Evolutionary conservation across 345 rosid species (phyloP).

Genomic region (Camelina laxa): DNA sequence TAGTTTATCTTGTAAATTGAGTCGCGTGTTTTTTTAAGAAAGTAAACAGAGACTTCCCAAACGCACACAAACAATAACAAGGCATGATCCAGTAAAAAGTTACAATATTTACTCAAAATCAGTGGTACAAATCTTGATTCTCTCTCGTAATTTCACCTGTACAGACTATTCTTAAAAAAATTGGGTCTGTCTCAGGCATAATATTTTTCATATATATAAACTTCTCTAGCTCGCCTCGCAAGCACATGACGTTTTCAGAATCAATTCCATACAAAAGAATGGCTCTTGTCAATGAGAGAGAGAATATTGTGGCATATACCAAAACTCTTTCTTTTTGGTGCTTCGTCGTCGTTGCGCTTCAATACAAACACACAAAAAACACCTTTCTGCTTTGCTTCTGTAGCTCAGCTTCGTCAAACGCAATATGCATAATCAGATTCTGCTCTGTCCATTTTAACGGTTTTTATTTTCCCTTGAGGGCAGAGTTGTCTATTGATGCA

Average conservation of each 20-base stretch:
- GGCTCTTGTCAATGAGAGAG: constrained; percentile 24
- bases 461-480: constrained; percentile 53
- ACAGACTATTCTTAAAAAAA: constrained; percentile 3
- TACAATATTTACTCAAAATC: constrained; percentile 32
- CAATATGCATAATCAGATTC: background rate
- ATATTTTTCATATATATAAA: background rate
- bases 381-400: constrained; percentile 44
- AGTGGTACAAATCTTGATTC: constrained; percentile 7
- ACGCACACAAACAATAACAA: constrained; percentile 4
- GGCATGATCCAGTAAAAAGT: background rate
- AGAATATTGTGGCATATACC: background rate
- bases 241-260: constrained; percentile 21
- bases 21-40: no score
- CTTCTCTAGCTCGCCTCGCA: constrained; percentile 20
- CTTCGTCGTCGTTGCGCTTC: constrained; percentile 3
- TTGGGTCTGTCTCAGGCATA: constrained; percentile 20
- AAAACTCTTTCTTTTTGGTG: constrained; percentile 20
- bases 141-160: background rate
- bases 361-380: background rate
- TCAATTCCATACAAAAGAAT: constrained; percentile 19
- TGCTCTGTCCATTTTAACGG: background rate
- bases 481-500: constrained; percentile 48
- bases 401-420: background rate
- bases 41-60: background rate
- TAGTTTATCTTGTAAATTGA: no score